Evolutionary conservation across 495 filamentous ascomycete species (phyloP).

Genomic region (Xylaria acuta): DNA sequence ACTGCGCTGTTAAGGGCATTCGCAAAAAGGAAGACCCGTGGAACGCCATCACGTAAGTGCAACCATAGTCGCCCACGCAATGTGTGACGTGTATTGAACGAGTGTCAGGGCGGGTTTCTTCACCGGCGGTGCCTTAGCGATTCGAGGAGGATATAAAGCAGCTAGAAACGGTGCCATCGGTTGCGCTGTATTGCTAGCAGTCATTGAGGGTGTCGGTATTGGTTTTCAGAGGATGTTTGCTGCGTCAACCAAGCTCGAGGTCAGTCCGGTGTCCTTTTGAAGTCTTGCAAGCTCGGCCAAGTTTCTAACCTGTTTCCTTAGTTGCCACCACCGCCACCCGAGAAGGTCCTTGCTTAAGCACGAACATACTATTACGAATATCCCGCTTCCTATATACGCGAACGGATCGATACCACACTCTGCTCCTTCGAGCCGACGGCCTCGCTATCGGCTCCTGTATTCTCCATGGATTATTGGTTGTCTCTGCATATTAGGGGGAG

Average conservation of each 20-base stretch:
- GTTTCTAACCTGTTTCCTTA: constrained; percentile 26
- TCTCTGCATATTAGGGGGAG: constrained; percentile 36
- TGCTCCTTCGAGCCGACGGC: constrained; percentile 45
- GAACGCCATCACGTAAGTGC: constrained; percentile 73
- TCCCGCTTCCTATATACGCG: background rate
- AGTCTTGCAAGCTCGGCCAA: background rate
- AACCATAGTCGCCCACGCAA: background rate
- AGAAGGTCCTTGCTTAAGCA: constrained; percentile 47
- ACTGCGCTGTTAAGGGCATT: constrained; percentile 96
- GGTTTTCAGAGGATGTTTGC: constrained; percentile 97
- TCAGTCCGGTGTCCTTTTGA: constrained; percentile 40
- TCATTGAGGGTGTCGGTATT: constrained; percentile 98
- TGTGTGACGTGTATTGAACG: constrained; percentile 52
- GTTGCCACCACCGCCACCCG: constrained; percentile 50
- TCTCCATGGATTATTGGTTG: constrained; percentile 30
- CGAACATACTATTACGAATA: background rate
- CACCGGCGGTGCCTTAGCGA: constrained; percentile 88
- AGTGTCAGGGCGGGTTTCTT: constrained; percentile 81
- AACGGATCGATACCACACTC: constrained; percentile 36
- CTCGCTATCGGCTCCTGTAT: constrained; percentile 45
- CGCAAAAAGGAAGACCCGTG: constrained; percentile 97
- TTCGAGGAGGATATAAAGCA: constrained; percentile 87
- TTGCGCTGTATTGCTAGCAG: constrained; percentile 89
- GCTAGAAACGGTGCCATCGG: constrained; percentile 94
- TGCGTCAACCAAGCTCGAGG: constrained; percentile 85